A percentile compares a stretch with the other conserved stretches of the same genome.
Evolutionary conservation across 2,329 filamentous ascomycete species (phyloP).

Genomic region (Emydomyces testavorans): DNA sequence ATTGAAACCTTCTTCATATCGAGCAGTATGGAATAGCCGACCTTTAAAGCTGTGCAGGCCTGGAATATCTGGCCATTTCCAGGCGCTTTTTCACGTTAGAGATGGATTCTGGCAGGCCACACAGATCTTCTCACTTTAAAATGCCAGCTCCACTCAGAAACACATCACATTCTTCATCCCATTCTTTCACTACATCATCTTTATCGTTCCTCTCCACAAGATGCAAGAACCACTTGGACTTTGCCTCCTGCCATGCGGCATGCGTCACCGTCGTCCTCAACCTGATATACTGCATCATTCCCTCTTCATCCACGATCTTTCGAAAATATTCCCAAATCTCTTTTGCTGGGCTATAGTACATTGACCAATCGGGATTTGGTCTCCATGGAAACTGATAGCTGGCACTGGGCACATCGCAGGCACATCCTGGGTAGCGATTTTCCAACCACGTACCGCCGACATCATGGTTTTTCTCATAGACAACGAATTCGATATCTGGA

Average conservation of each 20-base stretch:
- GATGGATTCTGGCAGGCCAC: conserved; percentile 17
- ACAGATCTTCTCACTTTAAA: conserved; percentile 26
- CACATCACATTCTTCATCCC: conserved; percentile 23
- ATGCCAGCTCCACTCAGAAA: conserved; percentile 33
- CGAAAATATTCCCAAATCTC: conserved; percentile 62
- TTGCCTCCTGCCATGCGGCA: conserved; percentile 43
- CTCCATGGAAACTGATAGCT: conserved; percentile 59
- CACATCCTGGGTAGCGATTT: conserved; percentile 49
- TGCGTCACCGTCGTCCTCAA: conserved; percentile 46
- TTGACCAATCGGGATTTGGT: conserved; percentile 57
- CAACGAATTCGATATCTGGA: conserved; percentile 17
- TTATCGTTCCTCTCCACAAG: conserved; percentile 14
- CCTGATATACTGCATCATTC: conserved; percentile 50
- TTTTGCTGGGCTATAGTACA: conserved; percentile 53
- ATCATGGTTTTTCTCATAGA: conserved; percentile 27
- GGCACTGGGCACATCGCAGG: conserved; percentile 58
- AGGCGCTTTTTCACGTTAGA: conserved; percentile 19
- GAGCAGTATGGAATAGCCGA: conserved; percentile 35
- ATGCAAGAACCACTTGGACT: conserved; percentile 29
- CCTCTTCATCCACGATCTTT: conserved; percentile 49
- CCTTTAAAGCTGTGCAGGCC: conserved; percentile 40
- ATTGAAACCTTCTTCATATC: conserved; percentile 31
- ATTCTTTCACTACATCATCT: conserved; percentile 19
- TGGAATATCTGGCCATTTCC: conserved; percentile 39
- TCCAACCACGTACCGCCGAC: conserved; percentile 31